Conservation (phyloP, 306 rosid species). For the Lupinus albus region DNA sequence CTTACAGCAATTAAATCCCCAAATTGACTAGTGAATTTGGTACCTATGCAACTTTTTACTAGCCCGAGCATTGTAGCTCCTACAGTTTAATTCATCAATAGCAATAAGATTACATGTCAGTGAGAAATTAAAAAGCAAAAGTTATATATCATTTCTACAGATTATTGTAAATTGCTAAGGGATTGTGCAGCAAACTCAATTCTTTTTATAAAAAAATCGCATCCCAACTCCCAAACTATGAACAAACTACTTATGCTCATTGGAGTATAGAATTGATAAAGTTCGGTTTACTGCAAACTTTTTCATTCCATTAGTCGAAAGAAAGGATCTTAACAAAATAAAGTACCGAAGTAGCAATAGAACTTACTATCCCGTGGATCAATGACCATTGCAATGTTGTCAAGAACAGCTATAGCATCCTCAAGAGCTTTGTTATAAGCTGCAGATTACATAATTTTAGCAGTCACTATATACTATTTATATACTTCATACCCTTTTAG, state of each 20-base stretch:
- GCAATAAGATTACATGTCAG: slow-evolving; percentile 20
- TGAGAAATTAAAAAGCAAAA: slow-evolving; percentile 12
- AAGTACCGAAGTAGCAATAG: neutral
- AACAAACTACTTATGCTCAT: slow-evolving; percentile 5
- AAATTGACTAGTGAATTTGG: slow-evolving; percentile 92
- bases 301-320: neutral
- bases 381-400: slow-evolving; percentile 88
- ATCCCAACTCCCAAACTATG: slow-evolving; percentile 34
- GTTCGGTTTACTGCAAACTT: slow-evolving; percentile 3
- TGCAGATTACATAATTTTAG: slow-evolving; percentile 43
- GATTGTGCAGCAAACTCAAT: slow-evolving; percentile 1
- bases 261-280: slow-evolving; percentile 21
- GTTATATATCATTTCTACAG: neutral
- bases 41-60: slow-evolving; percentile 94
- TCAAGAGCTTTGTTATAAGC: slow-evolving; percentile 96
- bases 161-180: slow-evolving; percentile 11
- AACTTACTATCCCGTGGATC: slow-evolving; percentile 89
- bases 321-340: neutral
- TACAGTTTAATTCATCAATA: slow-evolving; percentile 50
- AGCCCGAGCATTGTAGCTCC: slow-evolving; percentile 86
- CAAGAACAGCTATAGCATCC: slow-evolving; percentile 89
- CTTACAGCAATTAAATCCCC: slow-evolving; percentile 98
- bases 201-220: slow-evolving; percentile 1
- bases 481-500: slow-evolving; percentile 16
- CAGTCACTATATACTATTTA: slow-evolving; percentile 25